Conservation (phyloP, 345 rosid species). For the Brassica nigra region DNA sequence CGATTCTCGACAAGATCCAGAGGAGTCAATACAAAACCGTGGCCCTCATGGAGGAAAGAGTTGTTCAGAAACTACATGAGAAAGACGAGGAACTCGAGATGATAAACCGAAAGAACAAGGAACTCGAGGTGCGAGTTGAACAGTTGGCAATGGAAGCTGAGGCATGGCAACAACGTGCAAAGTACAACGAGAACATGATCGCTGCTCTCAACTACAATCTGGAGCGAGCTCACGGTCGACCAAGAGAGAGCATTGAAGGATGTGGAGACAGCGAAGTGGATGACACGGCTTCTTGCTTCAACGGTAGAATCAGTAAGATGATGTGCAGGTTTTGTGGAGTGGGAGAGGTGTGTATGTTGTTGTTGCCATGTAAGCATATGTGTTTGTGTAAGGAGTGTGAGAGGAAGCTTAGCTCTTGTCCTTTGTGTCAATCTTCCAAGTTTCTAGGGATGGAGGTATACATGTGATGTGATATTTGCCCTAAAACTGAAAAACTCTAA, state of each 20-base stretch:
- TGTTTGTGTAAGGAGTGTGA: conserved; percentile 89
- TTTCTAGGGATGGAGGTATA: conserved; percentile 77
- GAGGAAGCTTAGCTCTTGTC: conserved; percentile 80
- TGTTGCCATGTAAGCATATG: conserved; percentile 92
- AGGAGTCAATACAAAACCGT: conserved; percentile 57
- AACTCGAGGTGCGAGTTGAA: conserved; percentile 75
- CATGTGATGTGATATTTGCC: conserved; percentile 49
- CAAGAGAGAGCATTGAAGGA: conserved; percentile 73
- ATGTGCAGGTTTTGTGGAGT: conserved; percentile 78
- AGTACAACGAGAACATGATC: conserved; percentile 70
- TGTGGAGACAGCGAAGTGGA: conserved; percentile 93
- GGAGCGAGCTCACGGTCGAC: conserved; percentile 64
- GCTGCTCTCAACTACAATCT: conserved; percentile 68
- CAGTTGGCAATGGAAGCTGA: conserved; percentile 68
- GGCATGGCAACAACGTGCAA: conserved; percentile 80
- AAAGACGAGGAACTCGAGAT: conserved; percentile 74
- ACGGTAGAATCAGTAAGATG: conserved; percentile 52
- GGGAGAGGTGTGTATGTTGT: conserved; percentile 73
- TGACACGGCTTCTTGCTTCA: conserved; percentile 85
- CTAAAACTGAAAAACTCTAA: conserved; percentile 16
- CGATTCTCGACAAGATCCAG: conserved; percentile 64
- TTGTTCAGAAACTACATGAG: conserved; percentile 60
- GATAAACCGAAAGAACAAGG: conserved; percentile 69
- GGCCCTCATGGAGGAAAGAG: conserved; percentile 61
- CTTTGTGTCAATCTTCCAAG: conserved; percentile 79